phyloP scores from a whole-genome alignment of 2,329 filamentous ascomycete genomes.

The Beauveria pseudobassiana region DNA sequence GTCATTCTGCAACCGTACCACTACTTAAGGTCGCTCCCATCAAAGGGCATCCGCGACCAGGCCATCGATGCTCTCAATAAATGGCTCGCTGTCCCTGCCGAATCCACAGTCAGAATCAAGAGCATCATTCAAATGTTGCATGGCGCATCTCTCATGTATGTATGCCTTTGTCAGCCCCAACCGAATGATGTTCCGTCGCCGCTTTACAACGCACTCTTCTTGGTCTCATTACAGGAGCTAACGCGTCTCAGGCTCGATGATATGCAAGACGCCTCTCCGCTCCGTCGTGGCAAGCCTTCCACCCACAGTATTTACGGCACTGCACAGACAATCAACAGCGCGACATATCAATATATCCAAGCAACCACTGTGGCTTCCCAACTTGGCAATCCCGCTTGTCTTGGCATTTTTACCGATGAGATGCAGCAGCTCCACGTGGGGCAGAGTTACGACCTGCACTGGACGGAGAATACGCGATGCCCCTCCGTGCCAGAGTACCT shows the following conservation, averaged over 20 bases:
- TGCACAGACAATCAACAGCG: background rate
- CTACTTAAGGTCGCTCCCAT: too few species aligned
- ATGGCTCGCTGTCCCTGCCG: too few species aligned
- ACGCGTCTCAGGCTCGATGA: background rate
- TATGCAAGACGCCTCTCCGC: background rate
- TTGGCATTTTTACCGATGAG: background rate
- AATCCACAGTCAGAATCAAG: too few species aligned
- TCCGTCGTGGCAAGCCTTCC: background rate
- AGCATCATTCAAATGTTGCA: too few species aligned
- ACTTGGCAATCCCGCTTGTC: background rate
- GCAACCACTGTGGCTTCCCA: background rate
- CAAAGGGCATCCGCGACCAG: too few species aligned
- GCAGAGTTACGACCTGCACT: background rate
- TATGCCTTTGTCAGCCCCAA: too few species aligned
- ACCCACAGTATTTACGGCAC: background rate
- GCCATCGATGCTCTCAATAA: too few species aligned
- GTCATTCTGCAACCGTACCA: too few species aligned
- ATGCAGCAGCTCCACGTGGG: background rate
- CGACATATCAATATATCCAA: background rate
- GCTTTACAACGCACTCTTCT: too few species aligned
- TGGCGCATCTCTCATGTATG: too few species aligned
- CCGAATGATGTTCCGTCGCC: too few species aligned
- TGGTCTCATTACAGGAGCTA: background rate
- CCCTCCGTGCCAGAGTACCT: background rate
- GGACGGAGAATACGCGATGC: background rate